phyloP scores from a whole-genome alignment of 352 stramenopile species.

The Globisporangium abappressorium region DNA sequence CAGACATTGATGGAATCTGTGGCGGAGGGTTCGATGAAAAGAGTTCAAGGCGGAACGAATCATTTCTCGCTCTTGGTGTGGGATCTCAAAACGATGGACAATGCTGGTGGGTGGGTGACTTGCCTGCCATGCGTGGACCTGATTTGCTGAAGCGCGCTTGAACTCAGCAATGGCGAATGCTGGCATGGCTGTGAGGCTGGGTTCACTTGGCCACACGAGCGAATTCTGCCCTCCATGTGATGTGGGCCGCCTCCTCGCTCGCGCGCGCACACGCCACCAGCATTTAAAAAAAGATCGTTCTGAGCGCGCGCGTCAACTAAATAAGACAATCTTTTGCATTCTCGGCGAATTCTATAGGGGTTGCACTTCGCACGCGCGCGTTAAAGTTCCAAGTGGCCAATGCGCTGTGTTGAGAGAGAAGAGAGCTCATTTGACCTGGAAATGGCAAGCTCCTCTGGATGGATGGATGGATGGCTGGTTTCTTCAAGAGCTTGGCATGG shows the following conservation, averaged over 20 bases:
- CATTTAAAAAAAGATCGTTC: neutral
- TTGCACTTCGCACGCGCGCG: neutral
- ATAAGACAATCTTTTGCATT: neutral
- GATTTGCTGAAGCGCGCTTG: too few species aligned
- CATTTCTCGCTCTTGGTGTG: neutral
- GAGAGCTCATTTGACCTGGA: too few species aligned
- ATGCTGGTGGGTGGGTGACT: too few species aligned
- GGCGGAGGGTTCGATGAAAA: neutral
- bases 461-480: too few species aligned
- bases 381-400: neutral
- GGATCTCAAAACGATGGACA: neutral
- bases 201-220: too few species aligned
- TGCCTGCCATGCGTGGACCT: too few species aligned
- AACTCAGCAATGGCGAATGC: too few species aligned
- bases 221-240: too few species aligned
- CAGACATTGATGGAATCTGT: neutral
- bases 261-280: neutral
- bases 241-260: neutral
- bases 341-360: neutral
- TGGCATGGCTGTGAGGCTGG: too few species aligned
- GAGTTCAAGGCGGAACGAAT: neutral
- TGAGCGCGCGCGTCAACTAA: neutral
- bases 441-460: too few species aligned
- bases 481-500: neutral
- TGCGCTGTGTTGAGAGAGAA: neutral